A percentile compares a stretch with the other conserved stretches of the same genome.
These are phyloP conservation scores for Vinca major DNA, from an alignment of 305 asterid genomes.

Conservation along the genomic window DNA sequence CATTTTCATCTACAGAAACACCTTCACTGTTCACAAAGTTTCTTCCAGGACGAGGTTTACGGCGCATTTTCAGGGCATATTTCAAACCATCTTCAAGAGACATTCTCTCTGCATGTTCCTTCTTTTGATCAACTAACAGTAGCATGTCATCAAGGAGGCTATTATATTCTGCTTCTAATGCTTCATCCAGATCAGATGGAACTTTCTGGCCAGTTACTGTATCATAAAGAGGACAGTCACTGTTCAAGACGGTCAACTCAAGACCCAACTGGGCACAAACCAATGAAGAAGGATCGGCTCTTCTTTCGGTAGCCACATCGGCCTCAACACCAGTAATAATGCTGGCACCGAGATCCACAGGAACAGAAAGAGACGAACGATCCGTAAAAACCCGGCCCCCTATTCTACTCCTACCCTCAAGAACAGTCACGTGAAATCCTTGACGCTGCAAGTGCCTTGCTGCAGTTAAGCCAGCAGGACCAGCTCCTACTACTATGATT, in stretches of 20 bases:
- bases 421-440: conserved; percentile 75
- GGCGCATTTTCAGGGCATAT: conserved; percentile 60
- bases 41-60: conserved; percentile 29
- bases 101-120: conserved; percentile 74
- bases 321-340: conserved; percentile 99
- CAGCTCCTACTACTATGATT: conserved; percentile 86
- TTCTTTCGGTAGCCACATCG: conserved; percentile 89
- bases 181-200: conserved; percentile 78
- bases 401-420: conserved; percentile 91
- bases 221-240: conserved; percentile 95
- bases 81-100: conserved; percentile 95
- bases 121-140: conserved; percentile 77
- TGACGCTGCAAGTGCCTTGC: conserved; percentile 98
- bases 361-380: conserved; percentile 80
- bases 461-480: conserved; percentile 98
- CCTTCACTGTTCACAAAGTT: conserved; percentile 24
- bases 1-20: conserved; percentile 26
- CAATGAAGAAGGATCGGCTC: conserved; percentile 96
- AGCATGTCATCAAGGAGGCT: conserved; percentile 92
- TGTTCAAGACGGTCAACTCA: conserved; percentile 83
- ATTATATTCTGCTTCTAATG: conserved; percentile 84
- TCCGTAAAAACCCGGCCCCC: conserved; percentile 99
- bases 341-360: conserved; percentile 99
- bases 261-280: conserved; percentile 96
- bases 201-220: conserved; percentile 78